Evolutionary conservation across 2,329 filamentous ascomycete genomes (phyloP).

Genomic region (Phymatotrichopsis omnivora): DNA sequence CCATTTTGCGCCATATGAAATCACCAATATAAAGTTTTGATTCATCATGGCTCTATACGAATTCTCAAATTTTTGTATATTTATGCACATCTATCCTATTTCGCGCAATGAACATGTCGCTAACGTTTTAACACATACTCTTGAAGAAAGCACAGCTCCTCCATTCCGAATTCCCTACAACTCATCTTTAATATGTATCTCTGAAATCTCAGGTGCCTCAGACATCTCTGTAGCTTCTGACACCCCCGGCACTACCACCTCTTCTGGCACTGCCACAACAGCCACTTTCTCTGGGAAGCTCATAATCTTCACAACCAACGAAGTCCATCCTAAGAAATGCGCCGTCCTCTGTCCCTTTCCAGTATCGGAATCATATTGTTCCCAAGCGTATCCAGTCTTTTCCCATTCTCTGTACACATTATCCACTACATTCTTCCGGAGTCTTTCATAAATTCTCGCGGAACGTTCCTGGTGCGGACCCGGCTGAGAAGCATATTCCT

Average conservation of each 20-base stretch:
- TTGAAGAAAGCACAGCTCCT: no score
- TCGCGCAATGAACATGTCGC: no score
- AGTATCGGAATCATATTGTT: constrained; percentile 93
- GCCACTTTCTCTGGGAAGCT: constrained; percentile 59
- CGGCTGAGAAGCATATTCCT: constrained; percentile 42
- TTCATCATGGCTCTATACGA: no score
- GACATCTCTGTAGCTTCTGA: no score
- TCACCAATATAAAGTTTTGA: no score
- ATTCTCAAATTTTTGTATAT: no score
- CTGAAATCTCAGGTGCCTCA: no score
- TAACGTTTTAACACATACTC: no score
- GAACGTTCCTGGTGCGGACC: constrained; percentile 62
- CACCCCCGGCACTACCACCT: not conserved
- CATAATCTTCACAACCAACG: constrained; percentile 95
- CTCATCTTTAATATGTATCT: no score
- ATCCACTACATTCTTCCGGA: constrained; percentile 75
- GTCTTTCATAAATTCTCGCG: constrained; percentile 59
- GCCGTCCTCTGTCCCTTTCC: constrained; percentile 90
- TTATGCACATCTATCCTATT: no score
- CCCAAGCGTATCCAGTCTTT: constrained; percentile 93
- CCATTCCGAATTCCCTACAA: no score
- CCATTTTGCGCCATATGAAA: no score
- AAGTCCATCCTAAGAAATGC: constrained; percentile 99
- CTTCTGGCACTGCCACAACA: constrained; percentile 8
- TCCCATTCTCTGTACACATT: constrained; percentile 84